Evolutionary conservation across 208 protist species (phyloP), one percentile per base, ranked within the genome.

Genomic region (Crithidia sp.): DNA sequence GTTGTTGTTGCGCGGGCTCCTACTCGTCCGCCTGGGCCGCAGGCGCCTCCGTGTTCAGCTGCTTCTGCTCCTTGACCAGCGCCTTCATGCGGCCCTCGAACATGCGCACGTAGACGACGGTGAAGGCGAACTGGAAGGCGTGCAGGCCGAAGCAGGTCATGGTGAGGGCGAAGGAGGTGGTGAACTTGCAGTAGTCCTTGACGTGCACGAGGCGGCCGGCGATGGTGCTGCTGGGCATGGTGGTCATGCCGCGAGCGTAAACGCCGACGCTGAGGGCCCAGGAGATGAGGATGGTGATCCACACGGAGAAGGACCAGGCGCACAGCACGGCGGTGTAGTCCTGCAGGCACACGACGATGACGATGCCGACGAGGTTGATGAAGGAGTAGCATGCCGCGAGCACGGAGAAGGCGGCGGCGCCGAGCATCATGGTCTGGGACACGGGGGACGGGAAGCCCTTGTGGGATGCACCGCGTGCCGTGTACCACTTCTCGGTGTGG

Each of bases 251-350:
- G 55, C 55, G 45, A 5, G 60, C 43, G 54, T 76, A 76, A n/a
- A 69, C 71, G 39, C 71, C 71, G 41, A 69, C 71, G 61, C 43
- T 76, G 44, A 76, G 60, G 52, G 71, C 71, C 71, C 71, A 76
- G 52, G 71, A 68, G 71, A 76, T 76, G 71, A 76, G 71, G 71
- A 76, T 69, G 62, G 55, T 76, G 37, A 69, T 76, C 62, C 44
- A 76, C 54, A 68, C 62, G 44, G 71, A 76, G 71, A 76, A 76
- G 71, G 71, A 76, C 71, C 71, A 76, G 43, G 71, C 71, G 62
- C 71, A 76, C 61, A 76, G 41, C 53, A 69, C 71, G 61, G 71
- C 71, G 12, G 61, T 76, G 71, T 64, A 76, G 52, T 69, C 28
- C 71, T 76, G 71, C 62, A 76, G 37, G 62, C 19, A 67, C 54